phyloP scores from a whole-genome alignment of 768 basidiomycete genomes.

The Suillus subaureus region DNA sequence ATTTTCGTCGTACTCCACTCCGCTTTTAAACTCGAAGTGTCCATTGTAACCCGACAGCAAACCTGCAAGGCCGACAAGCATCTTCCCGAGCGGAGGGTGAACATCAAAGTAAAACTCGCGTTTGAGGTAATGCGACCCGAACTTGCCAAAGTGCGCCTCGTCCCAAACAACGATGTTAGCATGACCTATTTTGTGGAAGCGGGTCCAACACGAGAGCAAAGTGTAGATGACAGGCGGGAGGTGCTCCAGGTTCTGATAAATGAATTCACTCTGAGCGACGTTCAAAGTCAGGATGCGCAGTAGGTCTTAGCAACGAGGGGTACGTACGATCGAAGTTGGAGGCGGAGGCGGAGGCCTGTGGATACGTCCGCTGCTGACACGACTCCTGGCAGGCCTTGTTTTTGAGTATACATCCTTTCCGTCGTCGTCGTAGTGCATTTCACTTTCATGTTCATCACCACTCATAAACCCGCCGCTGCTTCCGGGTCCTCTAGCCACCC shows the following conservation, averaged over 20 bases:
- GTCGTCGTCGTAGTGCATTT: slow-evolving; percentile 51
- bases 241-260: slow-evolving; percentile 79
- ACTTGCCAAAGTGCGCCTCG: slow-evolving; percentile 99
- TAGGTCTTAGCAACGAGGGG: neutral
- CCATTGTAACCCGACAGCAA: slow-evolving; percentile 91
- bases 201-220: slow-evolving; percentile 91
- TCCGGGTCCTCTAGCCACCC: slow-evolving; percentile 41
- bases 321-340: slow-evolving; percentile 61
- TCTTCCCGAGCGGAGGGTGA: slow-evolving; percentile 97
- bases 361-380: slow-evolving; percentile 59
- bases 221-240: slow-evolving; percentile 85
- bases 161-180: slow-evolving; percentile 94
- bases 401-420: slow-evolving; percentile 71
- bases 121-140: slow-evolving; percentile 97
- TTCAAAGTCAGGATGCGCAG: slow-evolving; percentile 15
- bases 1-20: slow-evolving; percentile 74
- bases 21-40: slow-evolving; percentile 91
- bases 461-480: slow-evolving; percentile 33
- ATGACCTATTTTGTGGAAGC: slow-evolving; percentile 90
- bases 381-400: slow-evolving; percentile 38
- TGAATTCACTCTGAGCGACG: slow-evolving; percentile 62
- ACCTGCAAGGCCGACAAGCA: slow-evolving; percentile 95
- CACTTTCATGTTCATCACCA: slow-evolving; percentile 28
- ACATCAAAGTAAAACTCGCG: slow-evolving; percentile 99
- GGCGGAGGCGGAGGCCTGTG: slow-evolving; percentile 66